These are phyloP conservation scores for Globisporangium heterothallicum DNA, from an alignment of 352 stramenopile species.

Conservation along the genomic window DNA sequence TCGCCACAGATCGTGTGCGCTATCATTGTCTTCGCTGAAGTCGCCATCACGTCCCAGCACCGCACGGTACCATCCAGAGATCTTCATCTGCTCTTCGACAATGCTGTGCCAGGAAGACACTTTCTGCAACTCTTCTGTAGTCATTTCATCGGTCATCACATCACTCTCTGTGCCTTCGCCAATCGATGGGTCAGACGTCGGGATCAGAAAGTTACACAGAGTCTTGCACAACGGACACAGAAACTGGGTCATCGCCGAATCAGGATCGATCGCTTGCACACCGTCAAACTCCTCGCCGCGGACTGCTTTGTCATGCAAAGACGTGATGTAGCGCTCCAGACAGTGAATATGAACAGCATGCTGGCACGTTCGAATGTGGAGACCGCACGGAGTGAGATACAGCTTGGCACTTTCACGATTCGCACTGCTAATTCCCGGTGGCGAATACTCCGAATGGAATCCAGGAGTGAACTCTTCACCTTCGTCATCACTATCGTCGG, in stretches of 20 bases:
- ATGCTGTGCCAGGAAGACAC: slow-evolving; percentile 41
- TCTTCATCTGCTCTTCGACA: slow-evolving; percentile 52
- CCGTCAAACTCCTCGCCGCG: slow-evolving; percentile 86
- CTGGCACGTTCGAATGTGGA: slow-evolving; percentile 84
- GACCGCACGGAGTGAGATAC: slow-evolving; percentile 68
- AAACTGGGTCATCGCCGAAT: slow-evolving; percentile 89
- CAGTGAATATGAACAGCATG: slow-evolving; percentile 86
- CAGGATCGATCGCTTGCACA: slow-evolving; percentile 82
- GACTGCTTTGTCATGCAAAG: slow-evolving; percentile 83
- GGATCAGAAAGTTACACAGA: slow-evolving; percentile 89
- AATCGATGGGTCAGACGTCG: slow-evolving; percentile 47
- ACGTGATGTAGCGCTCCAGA: slow-evolving; percentile 81
- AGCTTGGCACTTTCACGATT: slow-evolving; percentile 55
- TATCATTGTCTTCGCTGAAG: slow-evolving; percentile 43
- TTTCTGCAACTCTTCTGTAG: slow-evolving; percentile 13
- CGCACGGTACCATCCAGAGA: slow-evolving; percentile 62
- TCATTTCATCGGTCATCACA: slow-evolving; percentile 1
- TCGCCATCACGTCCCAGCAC: slow-evolving; percentile 66
- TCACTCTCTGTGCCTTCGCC: slow-evolving; percentile 11
- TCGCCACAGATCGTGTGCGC: slow-evolving; percentile 72
- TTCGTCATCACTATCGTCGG: slow-evolving; percentile 49
- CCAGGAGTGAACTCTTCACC: slow-evolving; percentile 41
- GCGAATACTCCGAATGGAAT: slow-evolving; percentile 33
- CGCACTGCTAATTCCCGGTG: slow-evolving; percentile 36
- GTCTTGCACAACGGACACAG: slow-evolving; percentile 91